Percentiles rank a stretch among this genome's conserved stretches.
Evolutionary conservation across 305 asterid genomes (phyloP).

Genomic region (Nicotiana rustica): DNA sequence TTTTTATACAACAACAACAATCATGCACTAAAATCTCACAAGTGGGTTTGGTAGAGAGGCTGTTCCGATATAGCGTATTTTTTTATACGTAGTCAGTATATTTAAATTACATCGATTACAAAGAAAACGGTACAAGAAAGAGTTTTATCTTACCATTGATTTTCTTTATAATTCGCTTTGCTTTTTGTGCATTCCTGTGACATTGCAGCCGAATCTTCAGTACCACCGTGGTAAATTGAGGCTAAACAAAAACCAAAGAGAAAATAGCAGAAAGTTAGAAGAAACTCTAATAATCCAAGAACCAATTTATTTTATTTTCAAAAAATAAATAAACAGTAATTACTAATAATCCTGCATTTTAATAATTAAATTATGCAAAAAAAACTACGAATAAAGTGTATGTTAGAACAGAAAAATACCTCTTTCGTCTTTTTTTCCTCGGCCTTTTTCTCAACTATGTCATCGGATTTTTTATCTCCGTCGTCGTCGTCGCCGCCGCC

Average conservation of each 20-base stretch:
- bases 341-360: not conserved
- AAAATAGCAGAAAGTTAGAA: conserved; percentile 8
- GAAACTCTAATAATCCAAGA: not conserved
- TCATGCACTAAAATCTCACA: no score
- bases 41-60: no score
- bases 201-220: conserved; percentile 76
- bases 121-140: no score
- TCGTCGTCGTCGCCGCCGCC: conserved; percentile 37
- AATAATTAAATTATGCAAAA: not conserved
- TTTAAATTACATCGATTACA: no score
- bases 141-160: conserved; percentile 54
- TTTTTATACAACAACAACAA: no score
- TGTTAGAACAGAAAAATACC: conserved; percentile 45
- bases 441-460: conserved; percentile 51
- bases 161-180: conserved; percentile 62
- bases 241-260: conserved; percentile 47
- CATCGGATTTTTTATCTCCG: conserved; percentile 47
- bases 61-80: no score
- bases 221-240: conserved; percentile 55
- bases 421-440: conserved; percentile 60
- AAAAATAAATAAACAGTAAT: not conserved
- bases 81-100: no score
- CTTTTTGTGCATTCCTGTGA: conserved; percentile 73
- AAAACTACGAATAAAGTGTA: not conserved
- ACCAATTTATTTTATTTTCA: not conserved